phyloP scores from a whole-genome alignment of 768 basidiomycete genomes.

The Calvatia gigantea region DNA sequence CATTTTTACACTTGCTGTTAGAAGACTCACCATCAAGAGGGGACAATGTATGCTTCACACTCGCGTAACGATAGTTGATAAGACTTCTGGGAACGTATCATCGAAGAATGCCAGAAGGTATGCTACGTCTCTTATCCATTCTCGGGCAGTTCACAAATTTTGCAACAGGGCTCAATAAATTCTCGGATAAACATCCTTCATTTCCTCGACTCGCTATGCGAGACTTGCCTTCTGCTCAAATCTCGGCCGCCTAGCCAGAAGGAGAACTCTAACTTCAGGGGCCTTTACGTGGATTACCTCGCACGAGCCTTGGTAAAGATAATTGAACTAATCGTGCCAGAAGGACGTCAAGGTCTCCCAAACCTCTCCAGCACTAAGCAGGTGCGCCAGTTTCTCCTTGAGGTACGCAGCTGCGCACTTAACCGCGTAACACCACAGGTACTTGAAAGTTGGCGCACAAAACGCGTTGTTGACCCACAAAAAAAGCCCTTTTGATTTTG shows the following conservation, averaged over 20 bases:
- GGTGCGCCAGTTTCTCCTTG: conserved; percentile 35
- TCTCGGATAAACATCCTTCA: conserved; percentile 82
- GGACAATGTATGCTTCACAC: no score
- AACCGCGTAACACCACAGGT: conserved; percentile 46
- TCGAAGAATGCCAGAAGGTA: conserved; percentile 90
- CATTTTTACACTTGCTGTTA: no score
- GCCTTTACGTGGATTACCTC: conserved; percentile 74
- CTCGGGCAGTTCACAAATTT: no score
- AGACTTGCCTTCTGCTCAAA: conserved; percentile 67
- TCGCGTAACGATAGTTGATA: no score
- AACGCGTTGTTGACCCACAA: conserved; percentile 78
- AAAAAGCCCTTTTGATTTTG: conserved; percentile 55
- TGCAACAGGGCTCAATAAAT: conserved; percentile 68
- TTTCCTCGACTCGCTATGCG: conserved; percentile 85
- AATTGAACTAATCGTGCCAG: conserved; percentile 82
- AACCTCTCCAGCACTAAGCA: conserved; percentile 87
- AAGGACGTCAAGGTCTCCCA: conserved; percentile 80
- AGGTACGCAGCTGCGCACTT: background rate
- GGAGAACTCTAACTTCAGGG: conserved; percentile 26
- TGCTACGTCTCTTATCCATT: conserved; percentile 5
- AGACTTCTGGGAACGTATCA: conserved; percentile 90
- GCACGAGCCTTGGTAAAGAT: conserved; percentile 72
- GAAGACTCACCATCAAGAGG: no score
- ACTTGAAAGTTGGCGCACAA: conserved; percentile 86
- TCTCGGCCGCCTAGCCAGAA: conserved; percentile 27